Evolutionary conservation across 441 rosid genomes (phyloP).

Genomic region (Adansonia rubrostipa): DNA sequence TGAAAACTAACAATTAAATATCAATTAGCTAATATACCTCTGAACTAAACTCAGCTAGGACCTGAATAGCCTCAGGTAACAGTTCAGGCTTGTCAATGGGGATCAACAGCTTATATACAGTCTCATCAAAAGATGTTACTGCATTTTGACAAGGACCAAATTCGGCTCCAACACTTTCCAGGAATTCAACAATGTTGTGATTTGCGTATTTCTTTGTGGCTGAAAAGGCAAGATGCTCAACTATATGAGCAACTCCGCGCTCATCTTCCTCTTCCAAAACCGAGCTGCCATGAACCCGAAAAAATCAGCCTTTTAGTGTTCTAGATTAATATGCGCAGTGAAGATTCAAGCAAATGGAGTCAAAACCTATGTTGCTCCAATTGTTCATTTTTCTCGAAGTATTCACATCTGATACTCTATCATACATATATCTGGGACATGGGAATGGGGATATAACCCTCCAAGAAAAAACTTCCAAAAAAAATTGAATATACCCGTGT

Average conservation of each 20-base stretch:
- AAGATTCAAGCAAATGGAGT: neutral
- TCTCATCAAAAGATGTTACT: slow-evolving; percentile 85
- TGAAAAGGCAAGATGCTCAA: slow-evolving; percentile 95
- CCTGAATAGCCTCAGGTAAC: slow-evolving; percentile 81
- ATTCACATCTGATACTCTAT: too few relatives aligned
- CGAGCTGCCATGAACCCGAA: slow-evolving; percentile 68
- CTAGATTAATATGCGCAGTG: neutral
- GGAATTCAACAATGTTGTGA: slow-evolving; percentile 86
- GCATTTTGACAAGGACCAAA: slow-evolving; percentile 98
- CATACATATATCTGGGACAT: too few relatives aligned
- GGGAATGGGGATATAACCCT: too few relatives aligned
- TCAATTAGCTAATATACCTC: slow-evolving; percentile 61
- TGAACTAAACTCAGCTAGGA: slow-evolving; percentile 86
- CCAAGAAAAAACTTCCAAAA: too few relatives aligned
- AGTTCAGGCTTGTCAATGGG: slow-evolving; percentile 92
- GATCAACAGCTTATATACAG: slow-evolving; percentile 83
- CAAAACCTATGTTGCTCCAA: neutral
- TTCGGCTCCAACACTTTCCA: slow-evolving; percentile 97
- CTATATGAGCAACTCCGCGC: slow-evolving; percentile 94
- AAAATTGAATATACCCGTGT: too few relatives aligned
- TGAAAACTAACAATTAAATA: slow-evolving; percentile 4
- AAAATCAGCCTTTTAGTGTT: slow-evolving; percentile 17
- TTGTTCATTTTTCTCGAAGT: neutral
- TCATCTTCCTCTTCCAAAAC: slow-evolving; percentile 95
- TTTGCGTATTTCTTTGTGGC: slow-evolving; percentile 84